A percentile compares a stretch with the other conserved stretches of the same genome.
These are phyloP conservation scores for Luvunga scandens DNA, from an alignment of 345 rosid species.

Conservation along the genomic window DNA sequence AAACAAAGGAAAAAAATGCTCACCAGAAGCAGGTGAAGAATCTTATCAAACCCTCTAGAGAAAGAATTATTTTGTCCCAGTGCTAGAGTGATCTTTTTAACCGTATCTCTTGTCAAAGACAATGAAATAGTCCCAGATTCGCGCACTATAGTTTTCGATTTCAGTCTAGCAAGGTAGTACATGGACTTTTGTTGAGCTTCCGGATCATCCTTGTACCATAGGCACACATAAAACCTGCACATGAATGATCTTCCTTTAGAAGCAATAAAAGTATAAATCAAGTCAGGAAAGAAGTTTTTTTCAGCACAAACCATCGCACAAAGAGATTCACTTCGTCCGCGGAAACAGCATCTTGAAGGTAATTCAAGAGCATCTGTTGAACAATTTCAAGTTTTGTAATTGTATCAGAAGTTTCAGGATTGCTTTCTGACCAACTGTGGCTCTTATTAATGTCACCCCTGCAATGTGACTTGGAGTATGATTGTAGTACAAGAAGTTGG, in stretches of 20 bases:
- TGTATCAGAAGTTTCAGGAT: conserved; percentile 40
- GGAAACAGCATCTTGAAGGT: conserved; percentile 83
- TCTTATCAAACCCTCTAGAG: conserved; percentile 95
- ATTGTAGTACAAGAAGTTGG: conserved; percentile 81
- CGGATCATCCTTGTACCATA: conserved; percentile 93
- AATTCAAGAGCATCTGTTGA: conserved; percentile 89
- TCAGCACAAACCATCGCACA: conserved; percentile 73
- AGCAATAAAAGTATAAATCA: conserved; percentile 19
- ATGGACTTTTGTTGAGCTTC: conserved; percentile 63
- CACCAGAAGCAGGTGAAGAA: conserved; percentile 95
- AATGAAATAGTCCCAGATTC: conserved; percentile 63
- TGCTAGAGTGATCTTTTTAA: conserved; percentile 80
- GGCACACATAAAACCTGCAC: conserved; percentile 89
- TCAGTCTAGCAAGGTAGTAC: conserved; percentile 75
- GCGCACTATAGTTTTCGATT: conserved; percentile 78
- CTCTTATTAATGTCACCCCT: conserved; percentile 42
- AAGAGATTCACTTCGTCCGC: conserved; percentile 74
- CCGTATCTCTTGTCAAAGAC: conserved; percentile 60
- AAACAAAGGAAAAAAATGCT: conserved; percentile 33
- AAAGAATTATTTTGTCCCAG: conserved; percentile 92
- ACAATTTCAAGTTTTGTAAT: conserved; percentile 64
- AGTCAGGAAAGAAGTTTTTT: conserved; percentile 13
- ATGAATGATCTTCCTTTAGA: conserved; percentile 18
- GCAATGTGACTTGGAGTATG: conserved; percentile 62
- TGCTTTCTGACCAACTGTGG: conserved; percentile 16